Evolutionary conservation across 2,329 filamentous ascomycete species (phyloP), one percentile per base, ranked within the genome.

Genomic region (Monosporascus sp.): DNA sequence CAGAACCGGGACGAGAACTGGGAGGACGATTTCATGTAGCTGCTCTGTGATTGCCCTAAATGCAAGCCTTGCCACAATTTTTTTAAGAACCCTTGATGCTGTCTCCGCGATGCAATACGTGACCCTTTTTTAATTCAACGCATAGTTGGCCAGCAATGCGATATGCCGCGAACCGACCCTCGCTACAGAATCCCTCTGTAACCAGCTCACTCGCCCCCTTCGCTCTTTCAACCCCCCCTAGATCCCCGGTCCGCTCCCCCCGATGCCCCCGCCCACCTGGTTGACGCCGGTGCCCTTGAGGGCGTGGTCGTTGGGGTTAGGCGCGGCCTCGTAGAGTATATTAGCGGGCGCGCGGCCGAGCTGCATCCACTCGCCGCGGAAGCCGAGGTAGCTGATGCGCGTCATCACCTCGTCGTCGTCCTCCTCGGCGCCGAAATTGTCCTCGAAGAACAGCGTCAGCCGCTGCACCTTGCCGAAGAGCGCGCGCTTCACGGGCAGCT

Each of bases 311-410:
- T 75, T 82, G 14, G 93, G 94, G 69, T 97, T 96, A 37, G 94
- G 88, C 25, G 93, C 93, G 18, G 91, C 88, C 79, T 99, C 94
- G 70, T 97, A 99, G 55, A 96, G 65, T 62, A 97, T 93, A 61
- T 88, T 90, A 6, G 88, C 76, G 1, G 94, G 91, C 67, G 93
- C 90, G 52, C 87, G 80, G 47, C 87, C 94, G 65, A 96, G 72
- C 68, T 85, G 84, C 82, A 94, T 94, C 79, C 90, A 97, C 72
- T 96, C 90, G 24, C 94, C 94, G 72, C 90, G 92, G 76, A 99
- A 97, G 1, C 89, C 94, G 52, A 97, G 58, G 72, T 97, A 99
- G 56, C 79, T 85, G 2, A 97, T 35, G 2, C 31, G 69, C 48
- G 84, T 80, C 45, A 89, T 93, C 52, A 87, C 84, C 52, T 95